Percentiles rank a stretch among this genome's conserved stretches.
Evolutionary conservation across 2,329 filamentous ascomycete genomes (phyloP).

Genomic region (Pseudogymnoascus sp.): DNA sequence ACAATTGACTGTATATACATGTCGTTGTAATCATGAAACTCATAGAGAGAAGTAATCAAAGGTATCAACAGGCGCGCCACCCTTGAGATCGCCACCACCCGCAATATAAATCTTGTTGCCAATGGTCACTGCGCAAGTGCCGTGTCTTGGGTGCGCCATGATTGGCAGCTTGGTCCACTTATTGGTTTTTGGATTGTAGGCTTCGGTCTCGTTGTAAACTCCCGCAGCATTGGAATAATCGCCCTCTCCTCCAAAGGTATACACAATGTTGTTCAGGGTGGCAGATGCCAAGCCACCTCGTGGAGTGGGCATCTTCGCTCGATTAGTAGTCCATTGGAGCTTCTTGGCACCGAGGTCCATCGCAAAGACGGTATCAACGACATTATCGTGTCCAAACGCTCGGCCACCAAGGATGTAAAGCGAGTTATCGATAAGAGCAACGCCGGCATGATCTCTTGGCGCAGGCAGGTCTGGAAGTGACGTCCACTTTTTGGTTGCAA

Average conservation of each 20-base stretch:
- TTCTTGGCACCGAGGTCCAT: conserved; percentile 27
- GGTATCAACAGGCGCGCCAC: background rate
- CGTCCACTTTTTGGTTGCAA: conserved; percentile 24
- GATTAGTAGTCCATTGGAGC: conserved; percentile 24
- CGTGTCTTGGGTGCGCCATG: conserved; percentile 32
- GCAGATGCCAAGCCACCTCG: conserved; percentile 29
- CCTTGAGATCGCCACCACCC: conserved; percentile 27
- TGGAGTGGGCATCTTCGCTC: conserved; percentile 31
- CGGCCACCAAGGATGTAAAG: conserved; percentile 28
- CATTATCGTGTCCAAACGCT: conserved; percentile 26
- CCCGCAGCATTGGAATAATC: conserved; percentile 21
- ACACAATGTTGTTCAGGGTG: conserved; percentile 26
- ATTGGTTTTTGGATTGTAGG: conserved; percentile 26
- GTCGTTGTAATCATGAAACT: too few relatives aligned
- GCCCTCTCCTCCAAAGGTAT: conserved; percentile 34
- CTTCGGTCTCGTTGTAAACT: conserved; percentile 28
- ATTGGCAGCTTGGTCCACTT: conserved; percentile 23
- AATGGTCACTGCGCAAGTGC: conserved; percentile 27
- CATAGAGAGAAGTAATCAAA: too few relatives aligned
- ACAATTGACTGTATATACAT: too few relatives aligned
- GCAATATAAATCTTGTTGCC: conserved; percentile 29
- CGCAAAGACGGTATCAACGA: conserved; percentile 30
- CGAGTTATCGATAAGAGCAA: conserved; percentile 25
- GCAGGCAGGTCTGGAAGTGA: conserved; percentile 29
- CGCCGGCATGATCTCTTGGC: conserved; percentile 31